These are phyloP conservation scores for Aspergillus incahuasiensis DNA, from an alignment of 495 filamentous ascomycete species.

Conservation along the genomic window DNA sequence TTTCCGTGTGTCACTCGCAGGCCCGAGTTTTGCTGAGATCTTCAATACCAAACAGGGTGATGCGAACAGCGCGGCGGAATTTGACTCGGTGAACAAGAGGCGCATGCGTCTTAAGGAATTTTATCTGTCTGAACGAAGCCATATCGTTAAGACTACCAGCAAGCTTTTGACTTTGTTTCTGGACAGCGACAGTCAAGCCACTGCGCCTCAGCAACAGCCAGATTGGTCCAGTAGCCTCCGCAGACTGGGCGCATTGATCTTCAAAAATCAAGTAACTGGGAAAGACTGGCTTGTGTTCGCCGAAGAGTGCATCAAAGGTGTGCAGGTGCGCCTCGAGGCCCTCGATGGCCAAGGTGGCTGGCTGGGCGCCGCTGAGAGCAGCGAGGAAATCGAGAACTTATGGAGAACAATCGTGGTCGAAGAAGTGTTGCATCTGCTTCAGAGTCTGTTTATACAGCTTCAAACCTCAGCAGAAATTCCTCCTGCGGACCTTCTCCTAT, in stretches of 20 bases:
- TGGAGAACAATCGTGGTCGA: conserved; percentile 61
- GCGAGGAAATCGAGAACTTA: conserved; percentile 50
- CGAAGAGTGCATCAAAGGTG: conserved; percentile 39
- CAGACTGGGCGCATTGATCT: conserved; percentile 30
- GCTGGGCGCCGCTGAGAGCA: conserved; percentile 41
- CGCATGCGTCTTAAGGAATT: conserved; percentile 58
- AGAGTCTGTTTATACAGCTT: conserved; percentile 66
- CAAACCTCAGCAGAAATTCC: conserved; percentile 51
- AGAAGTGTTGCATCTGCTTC: conserved; percentile 67
- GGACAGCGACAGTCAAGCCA: conserved; percentile 18
- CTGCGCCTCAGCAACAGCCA: neutral
- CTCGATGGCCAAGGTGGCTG: conserved; percentile 50
- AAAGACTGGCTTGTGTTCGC: conserved; percentile 25
- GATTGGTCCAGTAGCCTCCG: conserved; percentile 18
- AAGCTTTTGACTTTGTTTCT: conserved; percentile 40
- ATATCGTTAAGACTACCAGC: conserved; percentile 40
- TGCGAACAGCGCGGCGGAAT: conserved; percentile 49
- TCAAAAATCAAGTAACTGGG: conserved; percentile 26
- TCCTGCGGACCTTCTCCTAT: conserved; percentile 53
- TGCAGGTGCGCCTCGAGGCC: conserved; percentile 40
- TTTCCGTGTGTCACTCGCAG: conserved; percentile 45
- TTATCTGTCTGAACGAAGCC: conserved; percentile 64
- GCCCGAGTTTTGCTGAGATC: conserved; percentile 37
- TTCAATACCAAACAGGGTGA: conserved; percentile 27
- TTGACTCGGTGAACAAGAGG: conserved; percentile 53